Conservation (phyloP, 108 stramenopile genomes). For the Skeletonema menzelii region DNA sequence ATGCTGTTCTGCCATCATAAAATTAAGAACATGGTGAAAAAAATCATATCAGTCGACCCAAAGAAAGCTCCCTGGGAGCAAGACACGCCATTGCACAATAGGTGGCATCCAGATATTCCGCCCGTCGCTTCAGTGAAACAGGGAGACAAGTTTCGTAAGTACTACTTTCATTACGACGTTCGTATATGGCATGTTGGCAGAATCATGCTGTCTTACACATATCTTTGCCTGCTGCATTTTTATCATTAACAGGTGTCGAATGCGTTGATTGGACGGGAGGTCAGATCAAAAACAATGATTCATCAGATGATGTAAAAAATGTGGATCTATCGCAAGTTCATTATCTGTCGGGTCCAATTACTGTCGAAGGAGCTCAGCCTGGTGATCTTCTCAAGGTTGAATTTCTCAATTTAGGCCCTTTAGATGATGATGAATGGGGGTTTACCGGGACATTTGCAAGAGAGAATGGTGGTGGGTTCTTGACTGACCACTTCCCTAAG, state of each 20-base stretch:
- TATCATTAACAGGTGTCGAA: slow-evolving; percentile 28
- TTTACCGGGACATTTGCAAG: slow-evolving; percentile 73
- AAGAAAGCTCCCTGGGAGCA: slow-evolving; percentile 65
- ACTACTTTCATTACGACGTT: not conserved
- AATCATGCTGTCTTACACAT: not conserved
- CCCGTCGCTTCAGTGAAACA: slow-evolving; percentile 59
- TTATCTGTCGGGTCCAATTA: slow-evolving; percentile 64
- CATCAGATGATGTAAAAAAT: slow-evolving; percentile 67
- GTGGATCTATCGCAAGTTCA: slow-evolving; percentile 74
- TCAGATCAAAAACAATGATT: slow-evolving; percentile 68
- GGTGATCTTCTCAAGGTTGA: slow-evolving; percentile 73
- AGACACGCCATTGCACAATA: slow-evolving; percentile 64
- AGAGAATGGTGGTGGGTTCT: slow-evolving; percentile 73
- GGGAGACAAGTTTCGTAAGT: slow-evolving; percentile 60
- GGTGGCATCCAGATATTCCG: slow-evolving; percentile 76
- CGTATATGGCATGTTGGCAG: not conserved
- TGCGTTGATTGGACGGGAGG: slow-evolving; percentile 79
- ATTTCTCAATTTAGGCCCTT: slow-evolving; percentile 57
- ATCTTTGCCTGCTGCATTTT: not conserved
- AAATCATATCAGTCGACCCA: slow-evolving; percentile 58
- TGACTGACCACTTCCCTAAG: slow-evolving; percentile 63
- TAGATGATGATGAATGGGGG: slow-evolving; percentile 73
- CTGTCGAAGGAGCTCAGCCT: slow-evolving; percentile 52
- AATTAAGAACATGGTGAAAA: slow-evolving; percentile 39
- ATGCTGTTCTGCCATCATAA: too few relatives aligned